Evolutionary conservation across 352 stramenopile genomes (phyloP).

Genomic region (Achlya hypogyna): DNA sequence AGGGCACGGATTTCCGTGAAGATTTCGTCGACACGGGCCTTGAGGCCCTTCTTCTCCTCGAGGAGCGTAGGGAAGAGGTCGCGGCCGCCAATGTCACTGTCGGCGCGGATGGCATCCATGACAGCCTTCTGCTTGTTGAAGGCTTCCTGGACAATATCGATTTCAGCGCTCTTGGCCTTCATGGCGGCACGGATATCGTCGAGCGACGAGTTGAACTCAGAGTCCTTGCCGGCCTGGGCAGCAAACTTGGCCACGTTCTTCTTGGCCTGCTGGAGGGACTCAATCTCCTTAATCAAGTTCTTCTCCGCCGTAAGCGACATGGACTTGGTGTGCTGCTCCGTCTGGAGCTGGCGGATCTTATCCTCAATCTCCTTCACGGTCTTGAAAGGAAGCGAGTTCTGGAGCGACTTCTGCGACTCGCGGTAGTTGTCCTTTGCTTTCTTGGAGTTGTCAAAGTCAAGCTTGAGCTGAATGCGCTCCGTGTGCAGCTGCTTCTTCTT

Average conservation of each 20-base stretch:
- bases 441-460: slow-evolving; percentile 73
- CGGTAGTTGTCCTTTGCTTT: slow-evolving; percentile 69
- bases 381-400: slow-evolving; percentile 77
- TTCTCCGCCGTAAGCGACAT: slow-evolving; percentile 96
- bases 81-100: slow-evolving; percentile 85
- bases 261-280: slow-evolving; percentile 85
- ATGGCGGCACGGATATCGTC: slow-evolving; percentile 67
- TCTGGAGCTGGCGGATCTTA: slow-evolving; percentile 82
- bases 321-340: slow-evolving; percentile 91
- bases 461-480: slow-evolving; percentile 68
- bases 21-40: slow-evolving; percentile 87
- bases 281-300: slow-evolving; percentile 96
- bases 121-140: slow-evolving; percentile 81
- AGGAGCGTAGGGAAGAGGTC: slow-evolving; percentile 73
- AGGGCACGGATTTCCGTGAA: slow-evolving; percentile 82
- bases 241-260: slow-evolving; percentile 75
- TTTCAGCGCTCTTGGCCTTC: slow-evolving; percentile 90
- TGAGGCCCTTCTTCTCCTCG: slow-evolving; percentile 85
- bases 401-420: slow-evolving; percentile 54
- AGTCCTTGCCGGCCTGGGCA: slow-evolving; percentile 71
- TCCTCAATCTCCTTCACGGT: slow-evolving; percentile 86
- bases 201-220: slow-evolving; percentile 71
- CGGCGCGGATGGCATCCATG: slow-evolving; percentile 84
- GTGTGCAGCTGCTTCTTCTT: slow-evolving; percentile 84
- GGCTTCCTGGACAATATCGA: slow-evolving; percentile 89